Percentiles rank a stretch among this genome's conserved stretches.
Conservation (phyloP, 371 early-diverging fungal species). For the Syncephalastrum monosporum region DNA sequence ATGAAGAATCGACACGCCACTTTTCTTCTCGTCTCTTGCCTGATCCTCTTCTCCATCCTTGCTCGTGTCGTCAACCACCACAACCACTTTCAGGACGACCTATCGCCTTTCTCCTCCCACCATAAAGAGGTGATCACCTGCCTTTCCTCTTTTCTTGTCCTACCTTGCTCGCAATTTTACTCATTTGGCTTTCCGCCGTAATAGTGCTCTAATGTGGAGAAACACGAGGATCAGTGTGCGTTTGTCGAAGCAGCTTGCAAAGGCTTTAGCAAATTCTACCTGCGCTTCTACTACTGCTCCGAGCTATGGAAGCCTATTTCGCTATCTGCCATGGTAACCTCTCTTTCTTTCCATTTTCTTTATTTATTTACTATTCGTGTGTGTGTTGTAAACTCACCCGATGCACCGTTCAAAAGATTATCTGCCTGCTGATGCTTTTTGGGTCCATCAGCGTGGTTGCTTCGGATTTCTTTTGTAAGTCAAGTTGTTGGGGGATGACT, state of each 20-base stretch:
- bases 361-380: slow-evolving; percentile 21
- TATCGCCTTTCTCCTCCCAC: slow-evolving; percentile 13
- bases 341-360: slow-evolving; percentile 2
- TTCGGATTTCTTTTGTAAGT: slow-evolving; percentile 71
- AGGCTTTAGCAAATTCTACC: slow-evolving; percentile 45
- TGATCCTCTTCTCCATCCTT: slow-evolving; percentile 4
- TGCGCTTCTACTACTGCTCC: slow-evolving; percentile 63
- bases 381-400: background rate
- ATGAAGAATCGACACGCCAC: slow-evolving; percentile 7
- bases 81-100: background rate
- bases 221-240: slow-evolving; percentile 34
- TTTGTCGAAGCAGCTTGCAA: slow-evolving; percentile 36
- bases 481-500: background rate
- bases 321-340: slow-evolving; percentile 31
- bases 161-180: background rate
- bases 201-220: slow-evolving; percentile 37
- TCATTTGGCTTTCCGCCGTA: background rate
- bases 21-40: slow-evolving; percentile 4
- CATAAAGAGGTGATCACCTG: slow-evolving; percentile 14
- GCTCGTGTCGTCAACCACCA: background rate
- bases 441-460: slow-evolving; percentile 67
- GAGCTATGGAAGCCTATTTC: slow-evolving; percentile 34
- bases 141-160: background rate
- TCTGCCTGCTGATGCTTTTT: slow-evolving; percentile 45
- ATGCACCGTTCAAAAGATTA: slow-evolving; percentile 17